phyloP scores from a whole-genome alignment of 208 protist species.

The Entamoeba invadens region DNA sequence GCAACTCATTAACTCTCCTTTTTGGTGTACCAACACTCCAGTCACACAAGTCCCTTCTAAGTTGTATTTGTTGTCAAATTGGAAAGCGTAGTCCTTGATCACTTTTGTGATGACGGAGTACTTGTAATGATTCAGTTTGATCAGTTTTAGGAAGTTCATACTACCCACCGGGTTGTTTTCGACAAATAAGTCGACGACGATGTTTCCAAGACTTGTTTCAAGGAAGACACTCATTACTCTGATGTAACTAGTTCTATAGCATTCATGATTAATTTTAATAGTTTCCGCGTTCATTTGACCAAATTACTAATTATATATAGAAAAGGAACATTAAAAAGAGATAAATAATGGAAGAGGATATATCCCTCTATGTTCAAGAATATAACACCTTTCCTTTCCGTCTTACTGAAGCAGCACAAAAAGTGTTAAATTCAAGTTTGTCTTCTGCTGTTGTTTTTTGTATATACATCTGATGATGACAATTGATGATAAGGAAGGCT shows the following conservation, averaged over 20 bases:
- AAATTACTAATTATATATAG: no score
- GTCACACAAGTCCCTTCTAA: constrained; percentile 31
- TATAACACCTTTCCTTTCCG: no score
- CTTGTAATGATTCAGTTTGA: constrained; percentile 80
- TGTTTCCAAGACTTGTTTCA: constrained; percentile 61
- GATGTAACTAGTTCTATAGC: no score
- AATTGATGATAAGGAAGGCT: background rate
- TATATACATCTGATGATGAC: no score
- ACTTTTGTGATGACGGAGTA: constrained; percentile 59
- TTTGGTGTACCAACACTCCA: constrained; percentile 9
- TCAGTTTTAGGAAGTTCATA: constrained; percentile 70
- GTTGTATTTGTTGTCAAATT: constrained; percentile 53
- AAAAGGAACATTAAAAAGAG: no score
- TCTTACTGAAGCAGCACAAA: no score
- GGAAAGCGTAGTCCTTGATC: constrained; percentile 54
- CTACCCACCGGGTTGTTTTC: constrained; percentile 49
- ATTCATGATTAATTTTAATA: no score
- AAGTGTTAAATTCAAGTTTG: no score
- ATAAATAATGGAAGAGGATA: no score
- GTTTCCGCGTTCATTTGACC: no score
- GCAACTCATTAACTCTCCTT: constrained; percentile 24
- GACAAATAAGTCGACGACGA: constrained; percentile 61
- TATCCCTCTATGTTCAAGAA: no score
- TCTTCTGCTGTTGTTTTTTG: no score
- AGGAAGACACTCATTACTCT: constrained; percentile 58